Evolutionary conservation across 495 filamentous ascomycete species (phyloP).

Genomic region (Annulohypoxylon maeteangense): DNA sequence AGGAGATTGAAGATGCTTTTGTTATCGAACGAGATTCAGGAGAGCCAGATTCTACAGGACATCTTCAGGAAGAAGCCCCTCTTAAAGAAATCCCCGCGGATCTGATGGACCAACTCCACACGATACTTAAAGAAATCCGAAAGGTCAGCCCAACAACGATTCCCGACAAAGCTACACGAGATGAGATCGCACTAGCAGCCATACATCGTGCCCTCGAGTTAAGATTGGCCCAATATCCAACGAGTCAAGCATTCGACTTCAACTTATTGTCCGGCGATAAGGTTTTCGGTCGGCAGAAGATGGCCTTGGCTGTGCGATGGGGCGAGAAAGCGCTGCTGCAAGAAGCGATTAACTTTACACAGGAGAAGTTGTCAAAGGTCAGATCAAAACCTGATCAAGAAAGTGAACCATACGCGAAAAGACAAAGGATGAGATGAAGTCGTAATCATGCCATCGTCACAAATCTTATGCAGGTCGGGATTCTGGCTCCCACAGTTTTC

Average conservation of each 20-base stretch:
- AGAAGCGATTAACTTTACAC: slow-evolving; percentile 56
- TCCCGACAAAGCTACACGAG: slow-evolving; percentile 53
- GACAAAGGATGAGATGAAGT: slow-evolving; percentile 49
- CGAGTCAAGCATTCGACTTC: slow-evolving; percentile 71
- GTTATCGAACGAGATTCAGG: slow-evolving; percentile 56
- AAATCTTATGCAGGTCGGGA: slow-evolving; percentile 22
- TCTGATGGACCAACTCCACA: slow-evolving; percentile 51
- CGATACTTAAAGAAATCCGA: slow-evolving; percentile 54
- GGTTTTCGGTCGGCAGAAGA: slow-evolving; percentile 59
- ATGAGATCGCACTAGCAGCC: slow-evolving; percentile 53
- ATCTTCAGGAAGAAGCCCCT: slow-evolving; percentile 43
- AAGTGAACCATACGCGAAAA: slow-evolving; percentile 54
- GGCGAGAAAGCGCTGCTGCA: slow-evolving; percentile 82
- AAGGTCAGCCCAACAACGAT: slow-evolving; percentile 52
- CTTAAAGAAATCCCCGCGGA: slow-evolving; percentile 53
- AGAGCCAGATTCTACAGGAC: slow-evolving; percentile 52
- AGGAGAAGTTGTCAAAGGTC: slow-evolving; percentile 46
- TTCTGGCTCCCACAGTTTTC: neutral
- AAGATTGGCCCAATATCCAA: slow-evolving; percentile 66
- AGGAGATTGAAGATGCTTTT: slow-evolving; percentile 57
- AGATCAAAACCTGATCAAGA: slow-evolving; percentile 47
- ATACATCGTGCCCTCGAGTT: slow-evolving; percentile 56
- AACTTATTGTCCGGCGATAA: slow-evolving; percentile 55
- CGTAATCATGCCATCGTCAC: neutral
- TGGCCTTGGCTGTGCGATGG: slow-evolving; percentile 79